These are phyloP conservation scores for Alternaria panax DNA, from an alignment of 2,329 filamentous ascomycete genomes.

Conservation along the genomic window DNA sequence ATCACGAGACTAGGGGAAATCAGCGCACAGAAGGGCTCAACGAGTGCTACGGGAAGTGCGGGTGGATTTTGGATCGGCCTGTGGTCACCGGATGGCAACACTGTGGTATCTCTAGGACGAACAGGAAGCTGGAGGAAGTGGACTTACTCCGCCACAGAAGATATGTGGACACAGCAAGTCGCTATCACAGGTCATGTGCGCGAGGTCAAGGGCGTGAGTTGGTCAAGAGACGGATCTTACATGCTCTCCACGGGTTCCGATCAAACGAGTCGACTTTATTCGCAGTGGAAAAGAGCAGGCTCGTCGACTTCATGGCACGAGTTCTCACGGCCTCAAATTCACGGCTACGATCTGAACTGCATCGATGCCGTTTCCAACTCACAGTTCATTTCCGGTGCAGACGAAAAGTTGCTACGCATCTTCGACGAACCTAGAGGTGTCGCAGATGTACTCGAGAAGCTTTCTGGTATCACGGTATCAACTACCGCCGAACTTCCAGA, in stretches of 20 bases:
- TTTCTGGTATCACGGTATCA: constrained; percentile 65
- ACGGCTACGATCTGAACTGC: constrained; percentile 97
- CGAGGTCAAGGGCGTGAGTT: constrained; percentile 81
- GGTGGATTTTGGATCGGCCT: constrained; percentile 96
- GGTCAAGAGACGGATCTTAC: constrained; percentile 83
- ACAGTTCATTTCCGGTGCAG: constrained; percentile 91
- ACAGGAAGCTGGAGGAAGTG: constrained; percentile 94
- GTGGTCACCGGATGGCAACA: constrained; percentile 80
- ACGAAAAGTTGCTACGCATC: constrained; percentile 97
- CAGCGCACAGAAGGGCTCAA: constrained; percentile 92
- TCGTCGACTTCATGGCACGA: constrained; percentile 80
- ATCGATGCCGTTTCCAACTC: constrained; percentile 75
- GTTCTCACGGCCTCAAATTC: constrained; percentile 93
- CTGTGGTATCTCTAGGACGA: constrained; percentile 82
- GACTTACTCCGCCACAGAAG: constrained; percentile 67
- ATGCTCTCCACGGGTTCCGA: constrained; percentile 88
- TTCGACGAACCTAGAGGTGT: constrained; percentile 89
- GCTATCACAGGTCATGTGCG: constrained; percentile 85
- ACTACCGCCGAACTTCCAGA: constrained; percentile 67
- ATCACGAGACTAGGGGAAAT: constrained; percentile 88
- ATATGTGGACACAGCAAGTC: constrained; percentile 78
- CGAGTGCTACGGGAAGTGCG: constrained; percentile 92
- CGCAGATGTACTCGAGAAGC: constrained; percentile 72
- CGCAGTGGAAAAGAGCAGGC: constrained; percentile 70
- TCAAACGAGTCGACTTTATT: constrained; percentile 89